Base-by-base conservation (phyloP, 371 early-diverging fungal genomes). In the Chytridium lagenaria region DNA sequence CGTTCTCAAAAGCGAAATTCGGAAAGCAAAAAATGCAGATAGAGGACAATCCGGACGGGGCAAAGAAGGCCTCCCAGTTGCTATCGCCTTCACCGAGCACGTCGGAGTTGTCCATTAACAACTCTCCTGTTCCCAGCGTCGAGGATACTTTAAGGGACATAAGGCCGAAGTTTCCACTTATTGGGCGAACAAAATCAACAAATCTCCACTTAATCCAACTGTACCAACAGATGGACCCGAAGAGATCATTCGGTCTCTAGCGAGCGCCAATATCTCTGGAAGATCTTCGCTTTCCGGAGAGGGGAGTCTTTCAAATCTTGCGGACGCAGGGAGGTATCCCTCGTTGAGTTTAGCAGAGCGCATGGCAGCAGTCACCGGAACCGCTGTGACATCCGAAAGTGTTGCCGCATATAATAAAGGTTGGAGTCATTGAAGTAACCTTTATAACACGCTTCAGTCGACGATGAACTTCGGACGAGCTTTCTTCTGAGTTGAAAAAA, bases 361-460 rank as follows among this genome's bases (percentile, higher is more conserved):
- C 19, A 78, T 83, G 84, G 84, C 77, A n/a, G 73, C 72, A 34
- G 80, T 79, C 28, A 72, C 78, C 1, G 84, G 84, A 30, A 78
- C 80, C 1, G 79, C 84, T 23, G 84, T 84, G 28, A 84, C 84
- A 0, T 78, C 79, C 26, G 84, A 84, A 64, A 66, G 77, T 22
- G 82, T 82, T n/a, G 84, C 84, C 1, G 72, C 73, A 23, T 81
- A n/a, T 7, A 49, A 59, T 23, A 50, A 68, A 59, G 77, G 78
- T 74, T 44, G 38, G 36, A 30, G 61, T 5, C 26, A 22, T 7
- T 61, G 61, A 61, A 28, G 3, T 7, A 37, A 16, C 34, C 7
- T 7, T 31, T 5, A 7, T 5, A 33, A 5, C 1, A 7, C 28
- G 15, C 33, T 23, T 5, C 10, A 39, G 59, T 10, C 7, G 30